Conservation (phyloP, 805 yeast genomes). For the Wickerhamomyces sydowiorum region DNA sequence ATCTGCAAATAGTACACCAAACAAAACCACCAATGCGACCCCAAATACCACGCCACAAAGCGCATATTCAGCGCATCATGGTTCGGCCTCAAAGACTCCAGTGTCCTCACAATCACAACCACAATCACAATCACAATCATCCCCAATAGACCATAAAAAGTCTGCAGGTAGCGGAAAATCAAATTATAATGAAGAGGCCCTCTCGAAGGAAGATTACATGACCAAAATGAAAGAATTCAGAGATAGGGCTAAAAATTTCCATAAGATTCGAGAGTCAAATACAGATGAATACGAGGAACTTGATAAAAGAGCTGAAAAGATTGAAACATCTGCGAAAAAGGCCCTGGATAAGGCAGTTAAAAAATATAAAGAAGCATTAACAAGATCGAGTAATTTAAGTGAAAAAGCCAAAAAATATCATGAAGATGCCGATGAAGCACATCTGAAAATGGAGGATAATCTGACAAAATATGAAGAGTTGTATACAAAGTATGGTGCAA, state of each 20-base stretch:
- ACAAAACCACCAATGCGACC: background rate
- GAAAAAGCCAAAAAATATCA: slow-evolving; percentile 2
- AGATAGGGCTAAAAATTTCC: background rate
- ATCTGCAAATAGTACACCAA: background rate
- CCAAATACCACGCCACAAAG: background rate
- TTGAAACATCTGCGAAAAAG: slow-evolving; percentile 9
- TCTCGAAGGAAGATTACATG: slow-evolving; percentile 7
- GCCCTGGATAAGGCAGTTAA: slow-evolving; percentile 13
- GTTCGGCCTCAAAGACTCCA: background rate
- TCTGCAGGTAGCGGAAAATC: background rate
- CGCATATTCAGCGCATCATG: background rate
- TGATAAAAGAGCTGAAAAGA: slow-evolving; percentile 3
- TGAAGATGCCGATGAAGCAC: slow-evolving; percentile 4
- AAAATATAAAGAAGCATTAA: slow-evolving; percentile 9
- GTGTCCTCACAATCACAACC: background rate
- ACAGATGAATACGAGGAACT: slow-evolving; percentile 3
- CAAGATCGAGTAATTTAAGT: slow-evolving; percentile 1
- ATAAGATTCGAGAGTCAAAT: slow-evolving; percentile 1
- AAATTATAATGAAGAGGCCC: background rate
- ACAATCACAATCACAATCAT: background rate
- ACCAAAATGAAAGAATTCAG: slow-evolving; percentile 1
- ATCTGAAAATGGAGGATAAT: slow-evolving; percentile 1
- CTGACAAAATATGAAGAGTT: slow-evolving; percentile 6
- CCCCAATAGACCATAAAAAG: background rate
- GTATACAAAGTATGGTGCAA: background rate